Percentiles rank a stretch among this genome's conserved stretches.
phyloP scores from a whole-genome alignment of 2,329 filamentous ascomycete species.

The Nigrospora sphaerica region DNA sequence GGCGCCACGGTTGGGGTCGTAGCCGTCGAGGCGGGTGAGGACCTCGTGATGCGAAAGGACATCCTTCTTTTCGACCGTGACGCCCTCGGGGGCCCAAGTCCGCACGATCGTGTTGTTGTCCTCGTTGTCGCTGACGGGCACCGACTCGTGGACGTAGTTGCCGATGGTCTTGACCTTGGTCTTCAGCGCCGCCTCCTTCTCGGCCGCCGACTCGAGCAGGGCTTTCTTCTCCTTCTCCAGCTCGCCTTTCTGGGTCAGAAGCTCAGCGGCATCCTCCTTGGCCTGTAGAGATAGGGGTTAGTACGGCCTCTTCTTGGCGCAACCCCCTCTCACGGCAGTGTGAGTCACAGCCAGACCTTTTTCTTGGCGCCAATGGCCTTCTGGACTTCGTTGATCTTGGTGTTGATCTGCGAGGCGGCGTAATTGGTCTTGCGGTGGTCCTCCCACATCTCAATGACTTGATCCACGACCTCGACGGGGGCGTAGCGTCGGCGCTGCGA shows the following conservation, averaged over 20 bases:
- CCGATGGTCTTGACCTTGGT: conserved; percentile 79
- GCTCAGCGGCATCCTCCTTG: conserved; percentile 79
- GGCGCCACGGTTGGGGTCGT: conserved; percentile 85
- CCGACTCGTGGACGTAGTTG: conserved; percentile 78
- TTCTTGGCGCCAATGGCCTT: conserved; percentile 90
- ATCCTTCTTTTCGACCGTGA: conserved; percentile 66
- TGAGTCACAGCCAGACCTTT: conserved; percentile 48
- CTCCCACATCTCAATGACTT: conserved; percentile 81
- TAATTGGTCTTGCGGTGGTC: conserved; percentile 78
- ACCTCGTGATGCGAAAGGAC: conserved; percentile 93
- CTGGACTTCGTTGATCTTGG: conserved; percentile 80
- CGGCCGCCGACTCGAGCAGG: conserved; percentile 63
- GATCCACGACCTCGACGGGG: conserved; percentile 77
- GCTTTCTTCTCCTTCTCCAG: conserved; percentile 78
- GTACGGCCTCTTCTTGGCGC: neutral
- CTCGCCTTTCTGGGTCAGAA: conserved; percentile 70
- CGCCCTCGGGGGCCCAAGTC: conserved; percentile 74
- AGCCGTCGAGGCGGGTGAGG: conserved; percentile 78
- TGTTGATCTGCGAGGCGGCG: conserved; percentile 70
- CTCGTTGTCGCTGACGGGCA: conserved; percentile 29
- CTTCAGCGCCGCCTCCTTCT: conserved; percentile 69
- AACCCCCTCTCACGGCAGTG: neutral
- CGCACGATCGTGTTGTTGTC: conserved; percentile 75
- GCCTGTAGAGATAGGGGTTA: conserved; percentile 35
- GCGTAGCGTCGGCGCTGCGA: conserved; percentile 80